Evolutionary conservation across 208 protist species (phyloP), one percentile per base, ranked within the genome.

Genomic region (Acanthamoeba sp.): DNA sequence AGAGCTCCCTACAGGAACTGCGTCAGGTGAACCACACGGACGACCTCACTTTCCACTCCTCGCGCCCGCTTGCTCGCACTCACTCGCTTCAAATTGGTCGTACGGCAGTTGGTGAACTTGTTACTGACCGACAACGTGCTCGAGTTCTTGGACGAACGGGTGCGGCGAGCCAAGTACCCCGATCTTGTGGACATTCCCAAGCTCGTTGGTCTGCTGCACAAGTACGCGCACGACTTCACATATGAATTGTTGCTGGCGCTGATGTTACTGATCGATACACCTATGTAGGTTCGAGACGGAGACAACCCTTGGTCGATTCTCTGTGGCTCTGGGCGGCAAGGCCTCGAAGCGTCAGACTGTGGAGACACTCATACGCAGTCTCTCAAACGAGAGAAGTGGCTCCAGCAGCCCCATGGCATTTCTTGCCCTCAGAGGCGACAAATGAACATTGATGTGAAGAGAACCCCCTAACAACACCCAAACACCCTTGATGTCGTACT

Each of bases 311-410:
- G 69, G 34, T 9, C 69, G 69, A 78, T 78, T 78, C 69, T 78
- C 69, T 0, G 69, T 78, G 69, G 69, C 69, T 2, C 69, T 78
- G 10, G 69, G 69, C 32, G 69, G 69, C 32, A 78, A 78, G 69
- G 69, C 69, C 5, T 78, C 69, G 34, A 78, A 78, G 69, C 69
- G 69, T 12, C 69, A 78, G 29, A 78, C 69, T 5, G 36, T 78
- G 32, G 69, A 78, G 69, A 78, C 69, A 6, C 69, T 78, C 69
- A 78, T 78, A 9, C 69, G 69, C 69, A 78, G 36, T 36, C 69
- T 78, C 14, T 48, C 69, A 27, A 48, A 32, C 5, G 69, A 78
- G 14, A 14, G 69, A 22, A 76, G 66, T 29, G 38, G 22, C 38
- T 42, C 69, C 69, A 78, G 69, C 69, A 78, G 69, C 38, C 69